Base-by-base conservation (phyloP, 108 stramenopile species). In the Ochromonas danica region DNA sequence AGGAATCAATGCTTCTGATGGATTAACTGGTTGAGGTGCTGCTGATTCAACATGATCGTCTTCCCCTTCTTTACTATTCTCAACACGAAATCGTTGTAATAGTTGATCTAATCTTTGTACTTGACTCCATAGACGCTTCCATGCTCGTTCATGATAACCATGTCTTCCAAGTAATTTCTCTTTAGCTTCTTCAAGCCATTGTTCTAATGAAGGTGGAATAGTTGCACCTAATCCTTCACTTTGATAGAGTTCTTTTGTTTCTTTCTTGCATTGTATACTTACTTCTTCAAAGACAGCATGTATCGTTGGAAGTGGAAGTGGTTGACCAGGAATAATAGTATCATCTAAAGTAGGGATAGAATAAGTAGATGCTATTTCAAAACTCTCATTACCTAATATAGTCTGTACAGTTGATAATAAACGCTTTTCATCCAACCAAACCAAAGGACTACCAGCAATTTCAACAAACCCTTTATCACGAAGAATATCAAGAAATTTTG, bases 191-290 rank as follows among this genome's bases (percentile, higher is more conserved):
- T 67, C 77, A 30, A 87, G 85, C 87, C 87, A 87, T 31, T 43
- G 39, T 33, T 30, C 67, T 17, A 87, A 61, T n/a, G 82, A 83
- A 0, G 85, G 84, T 0, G 87, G 87, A 39, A 87, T 85, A 35
- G 3, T 27, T 45, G 85, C 85, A 1, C 78, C 77, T 22, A 87
- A 43, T 0, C 88, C 88, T 51, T 89, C 88, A 1, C 45, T 40
- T 41, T 62, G 70, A 77, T 88, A 89, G 28, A 89, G 72, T 0
- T 79, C 83, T 40, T 79, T 72, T 1, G 88, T 89, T 62, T 89
- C 87, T 40, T 78, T 40, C 2, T 75, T 51, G 65, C 88, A 89
- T 39, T 61, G 38, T 38, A 30, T 43, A 6, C 70, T 42, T 0
- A 82, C 79, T 14, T 71, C 61, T 1, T 80, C 43, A 41, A 79